Conservation (phyloP, 2,329 filamentous ascomycete genomes). For the Chaetothyriales sp. region DNA sequence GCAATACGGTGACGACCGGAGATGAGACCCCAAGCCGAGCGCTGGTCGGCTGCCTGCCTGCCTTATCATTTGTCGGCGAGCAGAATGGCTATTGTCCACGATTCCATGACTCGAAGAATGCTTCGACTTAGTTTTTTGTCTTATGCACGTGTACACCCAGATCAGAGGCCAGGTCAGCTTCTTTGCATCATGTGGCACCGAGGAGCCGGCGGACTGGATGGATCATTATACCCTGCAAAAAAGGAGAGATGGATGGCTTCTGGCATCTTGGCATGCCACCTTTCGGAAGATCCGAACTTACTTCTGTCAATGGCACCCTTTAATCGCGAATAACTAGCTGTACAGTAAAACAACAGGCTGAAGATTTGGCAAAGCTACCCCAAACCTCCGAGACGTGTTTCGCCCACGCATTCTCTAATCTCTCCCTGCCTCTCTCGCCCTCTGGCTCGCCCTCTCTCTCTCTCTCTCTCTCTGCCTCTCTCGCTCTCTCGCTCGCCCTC, state of each 20-base stretch:
- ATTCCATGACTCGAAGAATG: background rate
- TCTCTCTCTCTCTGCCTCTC: no score
- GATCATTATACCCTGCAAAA: background rate
- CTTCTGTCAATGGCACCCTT: background rate
- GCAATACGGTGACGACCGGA: slow-evolving; percentile 36
- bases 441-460: no score
- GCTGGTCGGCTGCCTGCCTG: background rate
- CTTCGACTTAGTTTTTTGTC: background rate
- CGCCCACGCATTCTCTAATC: background rate
- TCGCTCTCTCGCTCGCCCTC: no score
- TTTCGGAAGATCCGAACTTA: background rate
- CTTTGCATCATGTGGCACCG: background rate
- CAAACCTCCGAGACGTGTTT: background rate
- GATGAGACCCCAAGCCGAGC: slow-evolving; percentile 21
- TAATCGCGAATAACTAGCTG: background rate
- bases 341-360: background rate
- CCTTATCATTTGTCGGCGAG: slow-evolving; percentile 4
- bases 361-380: background rate
- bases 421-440: background rate
- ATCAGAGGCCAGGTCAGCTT: background rate
- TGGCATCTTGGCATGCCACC: background rate
- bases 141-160: background rate
- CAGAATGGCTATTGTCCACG: background rate
- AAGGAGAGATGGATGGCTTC: background rate
- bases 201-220: background rate